These are phyloP conservation scores for Hygrophila difformis DNA, from an alignment of 257 asterid genomes.

Conservation along the genomic window DNA sequence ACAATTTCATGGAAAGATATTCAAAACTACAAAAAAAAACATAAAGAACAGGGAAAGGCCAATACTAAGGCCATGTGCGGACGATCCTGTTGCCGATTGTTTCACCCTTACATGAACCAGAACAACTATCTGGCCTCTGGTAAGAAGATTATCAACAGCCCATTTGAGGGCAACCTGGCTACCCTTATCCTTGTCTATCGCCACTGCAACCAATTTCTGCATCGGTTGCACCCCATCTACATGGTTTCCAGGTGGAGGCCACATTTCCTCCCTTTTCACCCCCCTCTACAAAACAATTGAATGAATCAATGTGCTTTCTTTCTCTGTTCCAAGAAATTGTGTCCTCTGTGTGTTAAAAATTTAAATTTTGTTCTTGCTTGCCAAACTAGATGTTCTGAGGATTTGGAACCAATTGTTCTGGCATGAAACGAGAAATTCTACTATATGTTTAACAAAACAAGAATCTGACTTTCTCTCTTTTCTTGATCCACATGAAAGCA, in stretches of 20 bases:
- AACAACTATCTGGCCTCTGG: conserved; percentile 57
- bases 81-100: conserved; percentile 20
- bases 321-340: neutral
- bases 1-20: neutral
- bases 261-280: conserved; percentile 11
- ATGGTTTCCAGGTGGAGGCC: conserved; percentile 21
- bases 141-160: conserved; percentile 70
- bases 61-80: conserved; percentile 41
- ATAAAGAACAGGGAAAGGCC: conserved; percentile 10
- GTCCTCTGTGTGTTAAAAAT: neutral
- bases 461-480: neutral
- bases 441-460: conserved; percentile 7
- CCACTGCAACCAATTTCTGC: conserved; percentile 44
- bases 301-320: neutral
- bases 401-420: conserved; percentile 10
- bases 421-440: conserved; percentile 15
- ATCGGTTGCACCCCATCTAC: conserved; percentile 22
- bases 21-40: neutral
- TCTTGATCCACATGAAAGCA: neutral
- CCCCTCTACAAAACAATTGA: no score
- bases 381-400: conserved; percentile 16
- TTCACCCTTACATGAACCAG: conserved; percentile 60
- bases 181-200: conserved; percentile 44
- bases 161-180: conserved; percentile 54
- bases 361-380: conserved; percentile 6